phyloP scores from a whole-genome alignment of 768 basidiomycete genomes.

The Steccherinum ochraceum region DNA sequence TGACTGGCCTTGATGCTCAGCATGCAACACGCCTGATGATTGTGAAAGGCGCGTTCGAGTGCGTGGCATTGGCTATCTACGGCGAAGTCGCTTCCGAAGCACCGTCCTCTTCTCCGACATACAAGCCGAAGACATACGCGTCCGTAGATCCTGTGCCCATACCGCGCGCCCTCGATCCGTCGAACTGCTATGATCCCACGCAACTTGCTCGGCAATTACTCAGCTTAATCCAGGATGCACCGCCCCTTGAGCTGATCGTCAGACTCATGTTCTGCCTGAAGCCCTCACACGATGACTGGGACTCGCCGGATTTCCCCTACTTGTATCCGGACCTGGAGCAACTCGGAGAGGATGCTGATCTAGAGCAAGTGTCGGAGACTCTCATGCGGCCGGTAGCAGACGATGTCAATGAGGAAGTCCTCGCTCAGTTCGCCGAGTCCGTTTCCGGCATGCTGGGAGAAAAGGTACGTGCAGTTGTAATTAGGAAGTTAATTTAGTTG shows the following conservation, averaged over 20 bases:
- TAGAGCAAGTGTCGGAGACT: constrained; percentile 49
- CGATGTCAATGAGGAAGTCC: constrained; percentile 40
- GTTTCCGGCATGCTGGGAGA: constrained; percentile 49
- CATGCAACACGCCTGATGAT: constrained; percentile 71
- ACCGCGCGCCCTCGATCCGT: constrained; percentile 51
- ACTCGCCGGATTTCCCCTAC: constrained; percentile 65
- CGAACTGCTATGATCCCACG: constrained; percentile 54
- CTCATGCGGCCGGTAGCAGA: constrained; percentile 56
- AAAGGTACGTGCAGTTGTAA: constrained; percentile 43
- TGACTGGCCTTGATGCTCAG: constrained; percentile 35
- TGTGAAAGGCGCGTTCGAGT: constrained; percentile 66
- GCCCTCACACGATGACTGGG: constrained; percentile 76
- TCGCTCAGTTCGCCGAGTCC: constrained; percentile 50
- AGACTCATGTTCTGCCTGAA: constrained; percentile 78
- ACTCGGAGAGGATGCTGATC: constrained; percentile 45
- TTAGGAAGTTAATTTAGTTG: neutral
- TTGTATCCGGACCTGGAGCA: constrained; percentile 55
- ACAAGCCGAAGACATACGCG: constrained; percentile 37
- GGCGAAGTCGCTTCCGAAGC: constrained; percentile 48
- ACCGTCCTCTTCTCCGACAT: constrained; percentile 27
- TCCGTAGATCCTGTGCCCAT: constrained; percentile 32
- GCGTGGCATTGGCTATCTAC: constrained; percentile 56
- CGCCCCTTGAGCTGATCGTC: constrained; percentile 57
- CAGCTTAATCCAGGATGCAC: constrained; percentile 51
- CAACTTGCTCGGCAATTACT: constrained; percentile 57